phyloP scores from a whole-genome alignment of 345 rosid species.

The Cardiospermum halicacabum region DNA sequence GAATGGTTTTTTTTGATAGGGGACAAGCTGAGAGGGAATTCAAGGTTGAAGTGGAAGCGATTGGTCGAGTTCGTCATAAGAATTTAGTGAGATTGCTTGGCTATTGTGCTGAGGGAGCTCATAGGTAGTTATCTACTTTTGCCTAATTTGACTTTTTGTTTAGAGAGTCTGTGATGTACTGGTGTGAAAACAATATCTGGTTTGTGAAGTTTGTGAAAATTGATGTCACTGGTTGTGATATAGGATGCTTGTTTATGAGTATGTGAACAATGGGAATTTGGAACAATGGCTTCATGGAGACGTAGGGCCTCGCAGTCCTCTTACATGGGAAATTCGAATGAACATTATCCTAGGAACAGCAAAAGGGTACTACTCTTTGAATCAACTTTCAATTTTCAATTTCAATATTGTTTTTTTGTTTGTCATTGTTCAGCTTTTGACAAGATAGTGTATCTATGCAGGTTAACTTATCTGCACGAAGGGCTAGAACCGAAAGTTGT shows the following conservation, averaged over 20 bases:
- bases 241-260: constrained; percentile 93
- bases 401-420: neutral
- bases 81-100: constrained; percentile 89
- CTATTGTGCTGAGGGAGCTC: constrained; percentile 96
- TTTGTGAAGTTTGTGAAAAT: neutral
- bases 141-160: neutral
- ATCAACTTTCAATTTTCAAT: neutral
- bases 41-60: constrained; percentile 90
- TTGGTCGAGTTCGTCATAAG: constrained; percentile 89
- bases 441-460: constrained; percentile 15
- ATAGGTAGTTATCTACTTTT: constrained; percentile 50
- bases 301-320: constrained; percentile 66
- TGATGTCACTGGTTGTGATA: neutral
- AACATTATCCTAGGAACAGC: constrained; percentile 73
- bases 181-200: neutral
- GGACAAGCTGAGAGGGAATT: constrained; percentile 97
- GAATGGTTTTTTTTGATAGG: constrained; percentile 29
- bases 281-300: constrained; percentile 88
- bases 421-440: neutral
- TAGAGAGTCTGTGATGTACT: neutral
- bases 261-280: constrained; percentile 70
- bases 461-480: constrained; percentile 85
- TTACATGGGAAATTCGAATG: constrained; percentile 74
- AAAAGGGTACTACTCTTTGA: too few relatives aligned
- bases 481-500: constrained; percentile 97